Conservation (phyloP, 176 grass and related monocot genomes). For the Bromus sterilis region DNA sequence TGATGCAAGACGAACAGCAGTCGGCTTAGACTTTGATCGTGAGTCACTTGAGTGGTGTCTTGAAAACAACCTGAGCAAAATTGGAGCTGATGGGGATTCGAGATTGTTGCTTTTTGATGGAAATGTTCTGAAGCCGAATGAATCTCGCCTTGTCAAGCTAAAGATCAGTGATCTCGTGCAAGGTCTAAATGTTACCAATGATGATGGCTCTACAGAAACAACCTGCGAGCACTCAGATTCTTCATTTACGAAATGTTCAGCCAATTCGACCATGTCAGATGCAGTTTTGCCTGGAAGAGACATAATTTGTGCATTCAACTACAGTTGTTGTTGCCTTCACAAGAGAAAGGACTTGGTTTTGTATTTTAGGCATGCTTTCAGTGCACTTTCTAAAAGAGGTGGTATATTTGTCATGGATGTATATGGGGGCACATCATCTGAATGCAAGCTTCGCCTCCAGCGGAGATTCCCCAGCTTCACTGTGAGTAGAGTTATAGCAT, state of each 20-base stretch:
- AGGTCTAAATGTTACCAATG: slow-evolving; percentile 29
- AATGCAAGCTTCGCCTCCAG: slow-evolving; percentile 75
- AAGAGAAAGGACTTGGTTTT: slow-evolving; percentile 74
- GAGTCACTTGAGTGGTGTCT: slow-evolving; percentile 93
- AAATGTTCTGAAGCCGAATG: slow-evolving; percentile 66
- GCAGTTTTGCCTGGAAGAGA: slow-evolving; percentile 60
- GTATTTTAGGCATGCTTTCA: slow-evolving; percentile 71
- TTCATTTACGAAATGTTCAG: background rate
- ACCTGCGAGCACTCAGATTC: background rate
- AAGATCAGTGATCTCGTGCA: slow-evolving; percentile 34
- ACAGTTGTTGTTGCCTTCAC: slow-evolving; percentile 94
- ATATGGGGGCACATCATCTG: slow-evolving; percentile 86
- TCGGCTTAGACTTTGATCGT: slow-evolving; percentile 85
- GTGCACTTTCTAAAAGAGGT: slow-evolving; percentile 59
- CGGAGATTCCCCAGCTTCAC: slow-evolving; percentile 71
- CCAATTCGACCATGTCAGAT: slow-evolving; percentile 38
- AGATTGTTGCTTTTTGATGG: slow-evolving; percentile 82
- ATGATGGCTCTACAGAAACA: slow-evolving; percentile 18
- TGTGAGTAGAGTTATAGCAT: slow-evolving; percentile 33
- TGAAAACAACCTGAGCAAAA: slow-evolving; percentile 65
- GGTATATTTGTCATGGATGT: slow-evolving; percentile 96
- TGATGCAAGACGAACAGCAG: slow-evolving; percentile 64
- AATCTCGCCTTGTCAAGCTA: slow-evolving; percentile 44
- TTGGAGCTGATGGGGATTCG: slow-evolving; percentile 63
- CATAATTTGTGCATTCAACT: slow-evolving; percentile 97